Evolutionary conservation across 139 green algal species (phyloP), one percentile per base, ranked within the genome.

Genomic region (Chlamydomonas schloesseri): DNA sequence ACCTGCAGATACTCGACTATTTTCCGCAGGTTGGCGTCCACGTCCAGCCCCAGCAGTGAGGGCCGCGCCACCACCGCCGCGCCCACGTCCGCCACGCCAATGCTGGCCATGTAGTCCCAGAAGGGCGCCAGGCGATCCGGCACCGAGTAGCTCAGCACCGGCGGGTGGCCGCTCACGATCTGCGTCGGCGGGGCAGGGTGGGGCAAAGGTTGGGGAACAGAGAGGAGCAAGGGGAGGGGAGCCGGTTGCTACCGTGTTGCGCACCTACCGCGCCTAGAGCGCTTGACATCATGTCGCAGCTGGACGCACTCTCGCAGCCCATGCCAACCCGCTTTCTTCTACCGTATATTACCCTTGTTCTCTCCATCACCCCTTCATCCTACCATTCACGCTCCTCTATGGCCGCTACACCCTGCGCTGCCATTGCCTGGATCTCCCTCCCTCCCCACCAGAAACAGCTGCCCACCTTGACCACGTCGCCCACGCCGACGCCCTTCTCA

Each of bases 111-210:
- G 88, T 94, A 97, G 1, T 90, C 75, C 65, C 93, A 94, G 50
- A 97, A 93, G 0, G 91, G 94, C 76, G 91, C 62, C 72, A 98
- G 84, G 20, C 92, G 87, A 8, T 89, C 86, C 18, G 88, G 20
- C 37, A 96, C 87, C n/a, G 58, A 86, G 87, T 97, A 97, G 69
- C 82, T 91, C 17, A 98, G 85, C 53, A 97, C 82, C 0, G 93
- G 91, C 13, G 95, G 95, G 75, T 96, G 92, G 24, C 86, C 86
- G 37, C 73, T 83, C 0, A 98, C 90, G 13, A 96, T 83, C 93
- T 96, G 89, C 26, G 87, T 46, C 34, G 21, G 26, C 24, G 36
- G 69, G 69, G 67, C 5, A 14, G 36, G 69, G 15, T 20, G 14
- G 17, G n/a, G 64, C 46, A 18, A 37, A 37, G 42, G n/a, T 34